These are phyloP conservation scores for Camelina laxa DNA, from an alignment of 345 rosid species.

Conservation along the genomic window DNA sequence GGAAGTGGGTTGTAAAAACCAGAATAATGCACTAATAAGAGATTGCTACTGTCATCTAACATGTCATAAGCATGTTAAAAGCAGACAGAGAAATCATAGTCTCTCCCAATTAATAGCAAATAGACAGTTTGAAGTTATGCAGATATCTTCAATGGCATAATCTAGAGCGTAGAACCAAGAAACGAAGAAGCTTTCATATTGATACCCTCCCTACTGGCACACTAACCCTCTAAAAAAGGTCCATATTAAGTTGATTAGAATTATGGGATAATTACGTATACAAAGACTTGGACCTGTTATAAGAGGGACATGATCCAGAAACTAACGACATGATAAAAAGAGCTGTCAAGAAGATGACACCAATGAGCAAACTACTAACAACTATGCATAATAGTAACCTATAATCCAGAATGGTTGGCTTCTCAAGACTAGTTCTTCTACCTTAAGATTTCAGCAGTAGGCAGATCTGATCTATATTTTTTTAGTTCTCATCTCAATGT, in stretches of 20 bases:
- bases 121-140: neutral
- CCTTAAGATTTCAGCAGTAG: neutral
- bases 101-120: neutral
- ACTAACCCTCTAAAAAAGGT: neutral
- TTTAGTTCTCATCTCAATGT: constrained; percentile 5
- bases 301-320: neutral
- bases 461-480: neutral
- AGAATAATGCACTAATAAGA: constrained; percentile 20
- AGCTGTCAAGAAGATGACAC: neutral
- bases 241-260: neutral
- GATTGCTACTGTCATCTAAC: neutral
- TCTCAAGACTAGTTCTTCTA: neutral
- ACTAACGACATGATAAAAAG: constrained; percentile 6
- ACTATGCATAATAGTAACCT: neutral
- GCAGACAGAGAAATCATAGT: constrained; percentile 11
- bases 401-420: neutral
- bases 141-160: neutral
- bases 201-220: neutral
- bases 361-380: neutral
- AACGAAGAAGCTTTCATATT: neutral
- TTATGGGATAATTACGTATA: neutral
- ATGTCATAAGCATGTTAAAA: constrained; percentile 13
- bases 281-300: neutral
- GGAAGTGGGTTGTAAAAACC: neutral
- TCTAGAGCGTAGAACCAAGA: neutral